Evolutionary conservation across 192 early-diverging fungal species (phyloP), one percentile per base, ranked within the genome.

Genomic region (Entophlyctis helioformis): DNA sequence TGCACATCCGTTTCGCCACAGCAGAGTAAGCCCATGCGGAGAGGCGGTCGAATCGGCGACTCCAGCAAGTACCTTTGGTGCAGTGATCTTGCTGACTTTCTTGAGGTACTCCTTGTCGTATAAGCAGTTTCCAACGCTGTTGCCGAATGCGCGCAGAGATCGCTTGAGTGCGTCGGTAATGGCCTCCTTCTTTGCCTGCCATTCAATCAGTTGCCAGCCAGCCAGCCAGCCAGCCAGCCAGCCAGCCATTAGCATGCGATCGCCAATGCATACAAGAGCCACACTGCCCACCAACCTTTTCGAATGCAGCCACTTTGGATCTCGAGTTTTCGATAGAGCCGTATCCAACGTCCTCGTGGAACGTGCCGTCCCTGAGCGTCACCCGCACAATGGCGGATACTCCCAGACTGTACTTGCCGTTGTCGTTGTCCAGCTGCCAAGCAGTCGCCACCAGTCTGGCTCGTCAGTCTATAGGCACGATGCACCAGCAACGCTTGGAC

Each of bases 301-400:
- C 86, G 35, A 96, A 78, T 3, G 86, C 92, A 19, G 56, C 49
- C 1, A 71, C 77, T 54, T 91, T 92, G 40, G 69, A 78, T 57
- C 70, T 80, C 19, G 60, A 59, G 54, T 86, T 86, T 29, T 94
- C 89, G 23, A 75, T 71, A 41, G 60, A 66, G 1, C 91, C 95
- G 42, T 80, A 90, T 12, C 95, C 95, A 25, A 90, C 67, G 47
- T 91, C 95, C 79, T 91, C 92, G 39, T 82, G 82, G 43, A 54
- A 89, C 0, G 86, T 83, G 9, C 92, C 92, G 56, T 96, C 86
- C 36, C 73, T 83, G 40, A 98, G 67, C 0, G 86, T 91, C 1
- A 98, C 74, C 9, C 85, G 59, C 39, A 93, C 65, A 19, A 83
- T 71, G 12, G 80, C 78, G 21, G 84, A 85, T 0, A 90, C 69